Percentiles rank a stretch among this genome's conserved stretches.
These are phyloP conservation scores for Tremellales sp. DNA, from an alignment of 1,284 basidiomycete species.

Conservation along the genomic window DNA sequence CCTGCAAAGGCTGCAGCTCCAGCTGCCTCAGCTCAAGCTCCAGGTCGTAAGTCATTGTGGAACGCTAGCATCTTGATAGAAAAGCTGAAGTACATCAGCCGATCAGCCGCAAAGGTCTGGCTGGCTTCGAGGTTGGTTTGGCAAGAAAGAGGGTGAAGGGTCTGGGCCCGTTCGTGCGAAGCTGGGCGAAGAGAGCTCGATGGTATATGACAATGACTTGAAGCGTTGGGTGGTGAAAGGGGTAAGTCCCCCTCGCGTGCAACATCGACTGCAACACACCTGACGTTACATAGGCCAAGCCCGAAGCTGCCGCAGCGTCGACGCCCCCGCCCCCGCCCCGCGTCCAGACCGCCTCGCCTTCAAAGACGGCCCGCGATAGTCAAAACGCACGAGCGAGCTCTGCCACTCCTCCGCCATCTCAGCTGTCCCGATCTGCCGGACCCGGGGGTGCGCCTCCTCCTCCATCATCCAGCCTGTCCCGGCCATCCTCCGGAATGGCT, in stretches of 20 bases:
- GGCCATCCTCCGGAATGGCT: slow-evolving; percentile 50
- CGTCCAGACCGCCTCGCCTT: slow-evolving; percentile 76
- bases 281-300: slow-evolving; percentile 54
- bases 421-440: slow-evolving; percentile 3
- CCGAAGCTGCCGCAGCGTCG: slow-evolving; percentile 52
- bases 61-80: no score
- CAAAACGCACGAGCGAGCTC: slow-evolving; percentile 45
- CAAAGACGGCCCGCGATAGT: slow-evolving; percentile 45
- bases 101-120: slow-evolving; percentile 49
- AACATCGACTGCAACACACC: not conserved
- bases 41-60: no score
- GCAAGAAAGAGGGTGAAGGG: slow-evolving; percentile 55
- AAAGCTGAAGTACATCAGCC: no score
- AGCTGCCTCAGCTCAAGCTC: no score
- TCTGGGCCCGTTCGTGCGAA: slow-evolving; percentile 78
- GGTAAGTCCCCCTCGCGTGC: slow-evolving; percentile 51
- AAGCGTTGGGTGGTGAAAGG: slow-evolving; percentile 97
- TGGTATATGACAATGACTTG: slow-evolving; percentile 90
- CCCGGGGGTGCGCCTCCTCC: not conserved
- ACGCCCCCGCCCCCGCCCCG: slow-evolving; percentile 61
- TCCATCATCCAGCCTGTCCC: slow-evolving; percentile 27
- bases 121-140: slow-evolving; percentile 79
- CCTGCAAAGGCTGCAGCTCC: not conserved
- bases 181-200: slow-evolving; percentile 83
- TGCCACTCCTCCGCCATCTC: slow-evolving; percentile 24